Evolutionary conservation across 441 rosid species (phyloP).

Genomic region (Gossypium davidsonii): DNA sequence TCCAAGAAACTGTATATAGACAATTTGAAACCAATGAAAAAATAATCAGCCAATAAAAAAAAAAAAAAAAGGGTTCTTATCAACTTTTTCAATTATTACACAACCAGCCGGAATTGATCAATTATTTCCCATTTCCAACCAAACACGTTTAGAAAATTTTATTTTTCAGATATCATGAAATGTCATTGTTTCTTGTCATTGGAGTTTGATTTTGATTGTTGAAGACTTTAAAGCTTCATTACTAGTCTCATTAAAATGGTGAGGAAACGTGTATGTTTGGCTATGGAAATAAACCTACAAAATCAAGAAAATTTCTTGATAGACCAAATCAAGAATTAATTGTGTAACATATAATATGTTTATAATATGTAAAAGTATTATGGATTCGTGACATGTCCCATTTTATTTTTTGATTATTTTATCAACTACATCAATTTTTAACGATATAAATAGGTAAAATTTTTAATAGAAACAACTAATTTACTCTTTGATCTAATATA

Average conservation of each 20-base stretch:
- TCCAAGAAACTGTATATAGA: conserved; percentile 59
- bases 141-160: conserved; percentile 7
- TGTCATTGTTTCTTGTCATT: conserved; percentile 2
- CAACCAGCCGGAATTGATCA: background rate
- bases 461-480: no score
- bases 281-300: background rate
- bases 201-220: background rate
- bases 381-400: no score
- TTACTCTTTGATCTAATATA: no score
- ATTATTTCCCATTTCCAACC: background rate
- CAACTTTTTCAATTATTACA: background rate
- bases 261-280: background rate
- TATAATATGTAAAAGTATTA: no score
- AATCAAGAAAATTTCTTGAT: background rate
- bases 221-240: background rate
- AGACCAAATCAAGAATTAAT: background rate
- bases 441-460: no score
- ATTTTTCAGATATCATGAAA: background rate
- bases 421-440: no score
- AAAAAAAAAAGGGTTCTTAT: background rate
- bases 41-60: background rate
- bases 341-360: background rate
- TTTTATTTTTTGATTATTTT: no score
- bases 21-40: background rate
- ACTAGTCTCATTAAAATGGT: background rate